phyloP scores from a whole-genome alignment of 306 rosid species.

The Citrullus mucosospermus region DNA sequence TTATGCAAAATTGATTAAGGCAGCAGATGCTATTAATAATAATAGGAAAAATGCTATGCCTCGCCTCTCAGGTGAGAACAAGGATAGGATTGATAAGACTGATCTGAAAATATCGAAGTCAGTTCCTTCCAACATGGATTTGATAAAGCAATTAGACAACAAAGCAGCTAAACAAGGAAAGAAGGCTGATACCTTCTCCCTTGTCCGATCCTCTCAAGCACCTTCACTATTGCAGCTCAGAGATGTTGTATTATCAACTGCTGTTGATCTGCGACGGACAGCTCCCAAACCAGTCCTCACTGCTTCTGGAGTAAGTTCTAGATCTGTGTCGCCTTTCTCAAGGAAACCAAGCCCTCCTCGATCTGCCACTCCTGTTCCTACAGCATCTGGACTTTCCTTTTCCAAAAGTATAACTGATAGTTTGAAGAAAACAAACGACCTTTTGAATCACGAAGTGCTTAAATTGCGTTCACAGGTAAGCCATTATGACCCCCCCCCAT shows the following conservation, averaged over 20 bases:
- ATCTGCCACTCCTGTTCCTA: conserved; percentile 90
- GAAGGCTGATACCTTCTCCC: conserved; percentile 76
- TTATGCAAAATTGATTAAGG: conserved; percentile 71
- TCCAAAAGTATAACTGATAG: conserved; percentile 65
- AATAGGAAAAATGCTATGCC: conserved; percentile 58
- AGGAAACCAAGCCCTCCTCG: conserved; percentile 93
- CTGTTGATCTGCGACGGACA: conserved; percentile 61
- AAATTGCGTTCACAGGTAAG: conserved; percentile 71
- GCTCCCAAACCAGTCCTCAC: conserved; percentile 66
- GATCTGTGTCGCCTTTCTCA: conserved; percentile 87
- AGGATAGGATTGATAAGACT: conserved; percentile 79
- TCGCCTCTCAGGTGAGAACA: conserved; percentile 91
- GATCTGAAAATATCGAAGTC: conserved; percentile 66
- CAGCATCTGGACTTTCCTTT: conserved; percentile 87
- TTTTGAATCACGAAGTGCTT: conserved; percentile 66
- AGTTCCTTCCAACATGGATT: conserved; percentile 76
- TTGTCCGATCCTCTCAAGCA: conserved; percentile 60
- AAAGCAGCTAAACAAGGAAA: conserved; percentile 96
- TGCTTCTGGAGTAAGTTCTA: conserved; percentile 69
- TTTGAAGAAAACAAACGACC: conserved; percentile 85
- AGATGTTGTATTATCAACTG: conserved; percentile 68
- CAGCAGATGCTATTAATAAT: conserved; percentile 45
- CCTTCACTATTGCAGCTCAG: conserved; percentile 77
- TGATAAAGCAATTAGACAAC: conserved; percentile 86
- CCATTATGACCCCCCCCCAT: neutral